Evolutionary conservation across 345 rosid species (phyloP).

Genomic region (Hibiscus mutabilis): DNA sequence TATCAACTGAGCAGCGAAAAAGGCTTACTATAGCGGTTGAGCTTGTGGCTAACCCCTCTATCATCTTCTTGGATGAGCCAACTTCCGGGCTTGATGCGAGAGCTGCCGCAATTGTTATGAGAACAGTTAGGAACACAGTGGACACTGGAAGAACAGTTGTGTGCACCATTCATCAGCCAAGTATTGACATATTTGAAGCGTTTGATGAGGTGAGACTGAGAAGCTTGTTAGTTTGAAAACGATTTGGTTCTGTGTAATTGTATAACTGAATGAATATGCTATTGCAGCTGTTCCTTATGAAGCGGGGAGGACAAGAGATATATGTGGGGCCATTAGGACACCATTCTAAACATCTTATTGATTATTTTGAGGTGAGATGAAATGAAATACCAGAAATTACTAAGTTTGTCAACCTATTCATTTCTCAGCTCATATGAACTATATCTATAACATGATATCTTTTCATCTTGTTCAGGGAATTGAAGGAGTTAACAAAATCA

Average conservation of each 20-base stretch:
- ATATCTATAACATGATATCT: background rate
- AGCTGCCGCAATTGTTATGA: slow-evolving; percentile 94
- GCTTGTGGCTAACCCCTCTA: slow-evolving; percentile 90
- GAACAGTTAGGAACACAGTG: slow-evolving; percentile 85
- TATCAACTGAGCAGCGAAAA: slow-evolving; percentile 83
- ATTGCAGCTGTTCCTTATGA: slow-evolving; percentile 58
- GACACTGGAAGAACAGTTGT: slow-evolving; percentile 90
- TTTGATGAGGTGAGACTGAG: slow-evolving; percentile 86
- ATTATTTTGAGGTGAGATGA: slow-evolving; percentile 57
- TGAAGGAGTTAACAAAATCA: slow-evolving; percentile 53
- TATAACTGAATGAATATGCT: background rate
- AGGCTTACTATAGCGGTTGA: slow-evolving; percentile 89
- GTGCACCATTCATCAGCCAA: slow-evolving; percentile 94
- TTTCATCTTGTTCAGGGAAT: slow-evolving; percentile 31
- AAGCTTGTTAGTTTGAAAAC: background rate
- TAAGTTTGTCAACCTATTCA: background rate
- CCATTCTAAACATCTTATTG: slow-evolving; percentile 48
- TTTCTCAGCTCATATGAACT: background rate
- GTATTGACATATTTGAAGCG: slow-evolving; percentile 87
- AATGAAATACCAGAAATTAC: background rate
- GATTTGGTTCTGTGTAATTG: background rate
- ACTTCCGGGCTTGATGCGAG: slow-evolving; percentile 95
- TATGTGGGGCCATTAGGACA: slow-evolving; percentile 76
- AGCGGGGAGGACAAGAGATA: slow-evolving; percentile 75
- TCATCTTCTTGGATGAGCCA: slow-evolving; percentile 92